Percentiles rank a stretch among this genome's conserved stretches.
Evolutionary conservation across 2,329 filamentous ascomycete genomes (phyloP).

Genomic region (Fusarium goolgardi): DNA sequence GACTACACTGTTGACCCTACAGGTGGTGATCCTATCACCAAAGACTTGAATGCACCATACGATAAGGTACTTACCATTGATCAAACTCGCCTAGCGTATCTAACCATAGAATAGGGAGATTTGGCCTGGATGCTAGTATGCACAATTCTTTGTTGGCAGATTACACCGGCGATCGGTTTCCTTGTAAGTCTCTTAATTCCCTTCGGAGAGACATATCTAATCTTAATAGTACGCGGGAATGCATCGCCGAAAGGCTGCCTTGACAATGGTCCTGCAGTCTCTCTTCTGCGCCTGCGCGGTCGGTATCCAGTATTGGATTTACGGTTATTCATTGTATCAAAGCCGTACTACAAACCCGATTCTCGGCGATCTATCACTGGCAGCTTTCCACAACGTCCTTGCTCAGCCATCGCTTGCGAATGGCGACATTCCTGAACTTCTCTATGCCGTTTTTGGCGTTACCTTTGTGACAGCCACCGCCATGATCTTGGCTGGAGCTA

Average conservation of each 20-base stretch:
- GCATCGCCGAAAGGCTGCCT: constrained; percentile 52
- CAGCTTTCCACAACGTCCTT: constrained; percentile 52
- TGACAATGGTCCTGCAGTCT: constrained; percentile 61
- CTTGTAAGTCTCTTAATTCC: constrained; percentile 10
- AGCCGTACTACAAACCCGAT: constrained; percentile 52
- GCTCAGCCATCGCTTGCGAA: constrained; percentile 54
- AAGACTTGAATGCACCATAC: constrained; percentile 58
- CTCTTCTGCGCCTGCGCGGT: constrained; percentile 59
- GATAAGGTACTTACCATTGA: constrained; percentile 50
- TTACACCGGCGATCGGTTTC: constrained; percentile 55
- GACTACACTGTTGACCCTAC: constrained; percentile 55
- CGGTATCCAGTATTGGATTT: constrained; percentile 61
- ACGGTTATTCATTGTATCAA: constrained; percentile 58
- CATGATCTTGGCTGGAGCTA: constrained; percentile 55
- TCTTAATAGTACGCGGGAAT: constrained; percentile 51
- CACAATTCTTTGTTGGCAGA: constrained; percentile 54
- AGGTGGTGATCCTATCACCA: constrained; percentile 58
- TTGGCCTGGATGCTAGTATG: constrained; percentile 57
- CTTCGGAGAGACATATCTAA: not conserved
- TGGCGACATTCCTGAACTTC: constrained; percentile 52
- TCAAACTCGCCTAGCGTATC: accelerated
- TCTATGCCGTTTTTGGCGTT: constrained; percentile 54
- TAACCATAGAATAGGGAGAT: constrained; percentile 51
- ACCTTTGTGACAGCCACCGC: constrained; percentile 55
- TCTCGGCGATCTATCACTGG: constrained; percentile 52